Evolutionary conservation across 768 basidiomycete genomes (phyloP).

Genomic region (Termitomyces sp.): DNA sequence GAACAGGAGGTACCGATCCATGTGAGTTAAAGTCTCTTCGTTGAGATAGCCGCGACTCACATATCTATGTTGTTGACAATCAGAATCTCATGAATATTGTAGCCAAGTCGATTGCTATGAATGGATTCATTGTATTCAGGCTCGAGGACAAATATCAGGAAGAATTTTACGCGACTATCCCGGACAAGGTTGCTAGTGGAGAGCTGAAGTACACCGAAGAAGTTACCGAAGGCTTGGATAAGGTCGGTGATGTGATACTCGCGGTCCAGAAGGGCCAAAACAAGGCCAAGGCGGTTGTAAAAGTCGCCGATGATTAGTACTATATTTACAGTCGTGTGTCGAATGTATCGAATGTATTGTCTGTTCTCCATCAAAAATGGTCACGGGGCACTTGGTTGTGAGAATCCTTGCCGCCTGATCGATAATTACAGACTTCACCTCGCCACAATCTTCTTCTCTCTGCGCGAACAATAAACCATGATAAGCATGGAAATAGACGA

Average conservation of each 20-base stretch:
- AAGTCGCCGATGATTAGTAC: conserved; percentile 18
- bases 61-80: neutral
- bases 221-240: conserved; percentile 35
- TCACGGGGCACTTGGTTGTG: too few species aligned
- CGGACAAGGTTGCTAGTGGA: conserved; percentile 34
- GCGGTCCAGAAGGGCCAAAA: conserved; percentile 22
- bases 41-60: neutral
- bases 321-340: neutral
- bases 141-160: conserved; percentile 28
- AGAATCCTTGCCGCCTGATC: conserved; percentile 4
- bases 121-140: conserved; percentile 30
- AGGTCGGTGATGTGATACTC: conserved; percentile 29
- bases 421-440: neutral
- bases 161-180: conserved; percentile 35
- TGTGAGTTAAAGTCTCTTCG: conserved; percentile 13
- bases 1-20: conserved; percentile 18
- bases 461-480: neutral
- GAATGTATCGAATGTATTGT: too few species aligned
- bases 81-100: conserved; percentile 36
- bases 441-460: neutral
- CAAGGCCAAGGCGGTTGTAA: conserved; percentile 21
- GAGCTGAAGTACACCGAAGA: conserved; percentile 43
- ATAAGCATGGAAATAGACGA: conserved; percentile 38
- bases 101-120: conserved; percentile 31
- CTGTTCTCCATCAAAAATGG: too few species aligned